Percentiles rank a stretch among this genome's conserved stretches.
These are phyloP conservation scores for Moesziomyces parantarcticus DNA, from an alignment of 1,284 basidiomycete genomes.

Conservation along the genomic window DNA sequence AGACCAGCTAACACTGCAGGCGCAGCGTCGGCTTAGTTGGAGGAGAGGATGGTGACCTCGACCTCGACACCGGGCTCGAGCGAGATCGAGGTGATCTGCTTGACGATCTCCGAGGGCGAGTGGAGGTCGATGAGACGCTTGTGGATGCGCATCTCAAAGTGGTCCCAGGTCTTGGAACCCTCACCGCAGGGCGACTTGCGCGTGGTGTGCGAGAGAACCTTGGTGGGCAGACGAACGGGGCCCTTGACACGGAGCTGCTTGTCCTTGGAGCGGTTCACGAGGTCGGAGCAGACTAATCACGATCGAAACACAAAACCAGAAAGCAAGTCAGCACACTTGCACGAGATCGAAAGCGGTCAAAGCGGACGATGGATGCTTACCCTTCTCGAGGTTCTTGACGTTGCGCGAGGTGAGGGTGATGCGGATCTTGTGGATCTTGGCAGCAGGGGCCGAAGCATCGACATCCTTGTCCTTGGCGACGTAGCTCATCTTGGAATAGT, in stretches of 20 bases:
- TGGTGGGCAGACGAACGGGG: slow-evolving; percentile 98
- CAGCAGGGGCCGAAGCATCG: slow-evolving; percentile 76
- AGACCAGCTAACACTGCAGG: no score
- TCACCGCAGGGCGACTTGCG: slow-evolving; percentile 85
- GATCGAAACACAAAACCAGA: not conserved
- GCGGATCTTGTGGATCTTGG: slow-evolving; percentile 99
- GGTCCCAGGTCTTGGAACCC: slow-evolving; percentile 99
- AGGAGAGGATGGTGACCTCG: slow-evolving; percentile 92
- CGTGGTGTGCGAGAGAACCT: slow-evolving; percentile 97
- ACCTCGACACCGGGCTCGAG: slow-evolving; percentile 99
- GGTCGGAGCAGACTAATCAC: slow-evolving; percentile 89
- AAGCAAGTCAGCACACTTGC: not conserved
- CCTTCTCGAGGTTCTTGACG: slow-evolving; percentile 98
- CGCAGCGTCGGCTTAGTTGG: slow-evolving; percentile 57
- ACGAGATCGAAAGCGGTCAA: not conserved
- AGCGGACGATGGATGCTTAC: slow-evolving; percentile 70
- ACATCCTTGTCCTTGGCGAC: slow-evolving; percentile 98
- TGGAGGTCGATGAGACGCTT: slow-evolving; percentile 99
- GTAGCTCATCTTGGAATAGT: slow-evolving; percentile 87
- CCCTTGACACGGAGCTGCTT: slow-evolving; percentile 99
- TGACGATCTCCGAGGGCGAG: slow-evolving; percentile 98
- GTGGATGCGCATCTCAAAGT: slow-evolving; percentile 99
- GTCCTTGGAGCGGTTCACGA: slow-evolving; percentile 99
- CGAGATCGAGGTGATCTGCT: slow-evolving; percentile 99
- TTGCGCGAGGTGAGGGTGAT: slow-evolving; percentile 99